These are phyloP conservation scores for Cerrena zonata DNA, from an alignment of 1,284 basidiomycete species.

Conservation along the genomic window DNA sequence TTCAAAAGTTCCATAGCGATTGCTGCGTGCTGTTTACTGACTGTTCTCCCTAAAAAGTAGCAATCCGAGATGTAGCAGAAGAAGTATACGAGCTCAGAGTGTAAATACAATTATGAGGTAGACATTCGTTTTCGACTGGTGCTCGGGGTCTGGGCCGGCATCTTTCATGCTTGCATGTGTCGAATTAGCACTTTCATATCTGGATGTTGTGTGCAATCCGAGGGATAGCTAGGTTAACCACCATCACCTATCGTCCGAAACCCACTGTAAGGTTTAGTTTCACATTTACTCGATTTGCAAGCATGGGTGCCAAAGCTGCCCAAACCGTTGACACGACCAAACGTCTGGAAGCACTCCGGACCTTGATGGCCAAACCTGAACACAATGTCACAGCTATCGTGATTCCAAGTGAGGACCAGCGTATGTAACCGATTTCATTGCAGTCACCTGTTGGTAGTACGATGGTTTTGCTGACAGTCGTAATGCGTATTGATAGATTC, in stretches of 20 bases:
- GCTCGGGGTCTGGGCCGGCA: background rate
- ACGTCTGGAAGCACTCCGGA: conserved; percentile 54
- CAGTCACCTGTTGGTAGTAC: background rate
- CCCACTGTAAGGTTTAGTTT: no score
- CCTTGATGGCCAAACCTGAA: conserved; percentile 58
- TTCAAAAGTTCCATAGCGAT: no score
- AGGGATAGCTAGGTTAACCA: conserved; percentile 3
- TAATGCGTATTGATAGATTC: conserved; percentile 69
- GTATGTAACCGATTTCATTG: conserved; percentile 45
- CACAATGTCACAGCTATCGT: conserved; percentile 65
- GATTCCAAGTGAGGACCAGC: conserved; percentile 84
- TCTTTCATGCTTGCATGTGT: background rate
- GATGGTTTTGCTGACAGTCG: background rate
- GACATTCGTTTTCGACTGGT: no score
- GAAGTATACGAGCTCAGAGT: no score
- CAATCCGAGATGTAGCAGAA: no score
- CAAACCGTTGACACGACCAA: conserved; percentile 59
- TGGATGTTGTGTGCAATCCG: conserved; percentile 2
- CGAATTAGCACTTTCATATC: background rate
- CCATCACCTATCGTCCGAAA: conserved; percentile 1
- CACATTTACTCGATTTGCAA: conserved; percentile 2
- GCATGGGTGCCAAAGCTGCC: conserved; percentile 30
- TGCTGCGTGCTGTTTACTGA: no score
- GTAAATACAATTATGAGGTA: no score
- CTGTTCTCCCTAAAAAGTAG: no score